Conservation (phyloP, 2,329 filamentous ascomycete species). For the Calonectria pteridis region DNA sequence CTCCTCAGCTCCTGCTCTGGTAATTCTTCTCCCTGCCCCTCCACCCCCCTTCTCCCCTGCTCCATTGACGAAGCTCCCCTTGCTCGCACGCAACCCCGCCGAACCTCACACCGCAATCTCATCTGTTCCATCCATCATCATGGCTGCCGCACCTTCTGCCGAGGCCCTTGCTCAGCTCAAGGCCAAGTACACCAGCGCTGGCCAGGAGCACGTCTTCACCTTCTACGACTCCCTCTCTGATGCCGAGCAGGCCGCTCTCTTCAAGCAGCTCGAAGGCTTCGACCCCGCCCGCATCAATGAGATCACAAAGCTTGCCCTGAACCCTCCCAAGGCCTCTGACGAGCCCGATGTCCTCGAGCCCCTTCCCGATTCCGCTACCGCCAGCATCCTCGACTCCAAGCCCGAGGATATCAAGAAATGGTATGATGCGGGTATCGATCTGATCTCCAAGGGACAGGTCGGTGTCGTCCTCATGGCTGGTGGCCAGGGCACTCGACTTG, state of each 20-base stretch:
- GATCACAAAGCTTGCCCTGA: conserved; percentile 84
- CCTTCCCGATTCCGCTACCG: conserved; percentile 86
- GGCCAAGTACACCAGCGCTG: conserved; percentile 79
- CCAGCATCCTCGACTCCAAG: conserved; percentile 92
- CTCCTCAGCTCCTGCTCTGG: neutral
- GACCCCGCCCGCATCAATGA: conserved; percentile 90
- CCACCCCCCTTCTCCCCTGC: neutral
- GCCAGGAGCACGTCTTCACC: conserved; percentile 82
- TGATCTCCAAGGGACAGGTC: conserved; percentile 81
- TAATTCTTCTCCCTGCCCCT: neutral
- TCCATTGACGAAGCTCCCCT: conserved; percentile 17
- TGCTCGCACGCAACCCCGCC: conserved; percentile 18
- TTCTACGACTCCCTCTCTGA: conserved; percentile 84
- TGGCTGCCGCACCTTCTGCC: conserved; percentile 64
- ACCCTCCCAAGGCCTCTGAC: conserved; percentile 76
- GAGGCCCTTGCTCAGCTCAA: conserved; percentile 79
- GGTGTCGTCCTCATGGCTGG: conserved; percentile 96
- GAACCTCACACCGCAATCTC: conserved; percentile 35
- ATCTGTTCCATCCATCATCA: conserved; percentile 52
- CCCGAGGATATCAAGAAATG: conserved; percentile 82
- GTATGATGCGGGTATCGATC: conserved; percentile 86
- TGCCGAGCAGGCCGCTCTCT: conserved; percentile 82
- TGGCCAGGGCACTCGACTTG: conserved; percentile 93
- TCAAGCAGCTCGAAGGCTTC: conserved; percentile 84
- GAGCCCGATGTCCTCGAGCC: conserved; percentile 78